Base-by-base conservation (phyloP, 129 eudicot species). In the Centrapalus pauciflorus region DNA sequence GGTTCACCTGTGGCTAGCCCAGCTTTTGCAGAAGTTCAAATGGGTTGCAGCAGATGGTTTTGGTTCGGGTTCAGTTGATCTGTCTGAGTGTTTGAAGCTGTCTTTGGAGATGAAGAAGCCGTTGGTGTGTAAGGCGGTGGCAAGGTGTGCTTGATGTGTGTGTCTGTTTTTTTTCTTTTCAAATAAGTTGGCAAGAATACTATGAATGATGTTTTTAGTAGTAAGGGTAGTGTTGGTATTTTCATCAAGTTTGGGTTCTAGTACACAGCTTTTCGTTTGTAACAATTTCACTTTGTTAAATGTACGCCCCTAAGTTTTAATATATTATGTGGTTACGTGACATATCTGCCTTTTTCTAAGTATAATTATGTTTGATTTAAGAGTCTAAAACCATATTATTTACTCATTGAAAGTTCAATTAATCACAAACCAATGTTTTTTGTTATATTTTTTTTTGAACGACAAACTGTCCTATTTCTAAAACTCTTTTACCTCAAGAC, bases 81-180 rank as follows among this genome's bases (percentile, higher is more conserved):
- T 93, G 84, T 52, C 89, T 0, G 98, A 93, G 77, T 64, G 85
- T 66, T 81, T 93, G 85, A 93, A 93, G 71, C 56, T 93, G 71
- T 93, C 98, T 0, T 48, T 93, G 95, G 98, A 93, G 69, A 88
- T 93, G 98, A 82, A 93, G 72, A 64, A 76, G 4, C 85, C 96
- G 1, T 74, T 93, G 91, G 91, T 71, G 14, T 93, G 98, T 86
- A 84, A 76, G 74, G 98, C 87, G 70, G 46, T 84, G 66, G 70
- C 81, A 64, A 82, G 96, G 83, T n/a, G n/a, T n/a, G 70, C 70
- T 73, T 71, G 54, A 57, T 74, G 78, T 26, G 17, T n/a, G 27
- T n/a, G n/a, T n/a, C n/a, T n/a, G n/a, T n/a, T n/a, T n/a, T n/a
- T n/a, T n/a, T n/a, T n/a, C n/a, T 27, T 13, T 55, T 6, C n/a